Evolutionary conservation across 169 alveolate genomes (phyloP).

Genomic region (Fabrea salina): DNA sequence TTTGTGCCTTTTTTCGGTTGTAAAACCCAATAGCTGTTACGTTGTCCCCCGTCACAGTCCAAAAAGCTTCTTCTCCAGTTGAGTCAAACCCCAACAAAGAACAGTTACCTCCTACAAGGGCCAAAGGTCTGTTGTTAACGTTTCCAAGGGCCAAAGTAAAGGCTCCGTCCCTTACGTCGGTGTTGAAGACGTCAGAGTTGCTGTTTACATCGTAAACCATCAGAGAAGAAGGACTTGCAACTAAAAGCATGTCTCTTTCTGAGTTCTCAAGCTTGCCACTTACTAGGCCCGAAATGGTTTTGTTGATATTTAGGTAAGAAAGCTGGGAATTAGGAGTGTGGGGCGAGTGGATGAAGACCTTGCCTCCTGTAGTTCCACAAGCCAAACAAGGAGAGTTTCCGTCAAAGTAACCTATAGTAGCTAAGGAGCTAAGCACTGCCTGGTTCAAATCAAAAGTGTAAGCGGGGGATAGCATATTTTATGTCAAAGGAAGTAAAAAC

Average conservation of each 20-base stretch:
- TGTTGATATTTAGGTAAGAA: constrained; percentile 44
- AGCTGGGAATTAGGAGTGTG: constrained; percentile 11
- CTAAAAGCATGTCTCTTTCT: constrained; percentile 38
- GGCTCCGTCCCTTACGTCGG: constrained; percentile 75
- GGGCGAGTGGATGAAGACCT: constrained; percentile 49
- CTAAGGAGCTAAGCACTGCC: background rate
- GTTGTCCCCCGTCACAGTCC: constrained; percentile 81
- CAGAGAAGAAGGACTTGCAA: constrained; percentile 44
- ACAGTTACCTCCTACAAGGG: constrained; percentile 74
- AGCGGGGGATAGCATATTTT: background rate
- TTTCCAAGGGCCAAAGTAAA: constrained; percentile 54
- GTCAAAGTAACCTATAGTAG: constrained; percentile 36
- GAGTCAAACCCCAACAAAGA: constrained; percentile 63
- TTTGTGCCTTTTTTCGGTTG: constrained; percentile 55
- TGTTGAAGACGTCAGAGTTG: constrained; percentile 65
- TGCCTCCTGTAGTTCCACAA: constrained; percentile 55
- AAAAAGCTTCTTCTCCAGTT: constrained; percentile 66
- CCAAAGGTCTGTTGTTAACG: constrained; percentile 48
- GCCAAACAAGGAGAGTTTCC: constrained; percentile 57
- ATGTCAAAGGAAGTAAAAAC: constrained; percentile 19
- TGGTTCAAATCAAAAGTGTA: constrained; percentile 12
- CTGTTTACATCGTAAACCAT: constrained; percentile 57
- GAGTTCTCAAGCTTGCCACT: constrained; percentile 36
- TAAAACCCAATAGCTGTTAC: constrained; percentile 58
- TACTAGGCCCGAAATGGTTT: constrained; percentile 35